Conservation (phyloP, 805 yeast species). For the Blastobotrys robertii region DNA sequence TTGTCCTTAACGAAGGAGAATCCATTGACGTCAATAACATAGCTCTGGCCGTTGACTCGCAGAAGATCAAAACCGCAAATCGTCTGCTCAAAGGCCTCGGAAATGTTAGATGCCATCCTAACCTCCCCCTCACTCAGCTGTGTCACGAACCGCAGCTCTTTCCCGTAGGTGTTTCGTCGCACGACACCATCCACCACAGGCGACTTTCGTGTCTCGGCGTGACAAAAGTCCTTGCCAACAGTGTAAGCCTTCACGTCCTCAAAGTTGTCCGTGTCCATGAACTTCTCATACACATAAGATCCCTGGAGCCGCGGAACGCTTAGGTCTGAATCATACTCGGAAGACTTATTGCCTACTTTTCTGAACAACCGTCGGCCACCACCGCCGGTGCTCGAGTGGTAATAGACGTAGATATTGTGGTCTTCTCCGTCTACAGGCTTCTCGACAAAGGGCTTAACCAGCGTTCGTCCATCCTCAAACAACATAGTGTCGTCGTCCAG, state of each 20-base stretch:
- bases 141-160: slow-evolving; percentile 87
- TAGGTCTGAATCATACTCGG: slow-evolving; percentile 85
- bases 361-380: slow-evolving; percentile 94
- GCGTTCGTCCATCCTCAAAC: slow-evolving; percentile 57
- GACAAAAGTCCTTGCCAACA: slow-evolving; percentile 84
- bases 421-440: slow-evolving; percentile 99
- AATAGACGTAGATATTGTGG: slow-evolving; percentile 90
- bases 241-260: slow-evolving; percentile 99
- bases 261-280: slow-evolving; percentile 95
- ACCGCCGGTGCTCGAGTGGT: slow-evolving; percentile 83
- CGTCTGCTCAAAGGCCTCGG: slow-evolving; percentile 74
- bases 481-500: slow-evolving; percentile 72
- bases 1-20: slow-evolving; percentile 96
- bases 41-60: slow-evolving; percentile 79
- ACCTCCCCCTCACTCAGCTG: slow-evolving; percentile 66
- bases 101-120: slow-evolving; percentile 68
- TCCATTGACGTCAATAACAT: slow-evolving; percentile 96
- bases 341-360: slow-evolving; percentile 92
- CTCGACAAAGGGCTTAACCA: slow-evolving; percentile 91
- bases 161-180: slow-evolving; percentile 93
- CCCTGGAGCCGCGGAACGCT: slow-evolving; percentile 75
- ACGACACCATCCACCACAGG: slow-evolving; percentile 99
- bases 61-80: slow-evolving; percentile 95
- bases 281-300: slow-evolving; percentile 83
- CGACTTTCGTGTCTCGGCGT: slow-evolving; percentile 95